Conservation (phyloP, 768 basidiomycete genomes). For the Russula sp. region DNA sequence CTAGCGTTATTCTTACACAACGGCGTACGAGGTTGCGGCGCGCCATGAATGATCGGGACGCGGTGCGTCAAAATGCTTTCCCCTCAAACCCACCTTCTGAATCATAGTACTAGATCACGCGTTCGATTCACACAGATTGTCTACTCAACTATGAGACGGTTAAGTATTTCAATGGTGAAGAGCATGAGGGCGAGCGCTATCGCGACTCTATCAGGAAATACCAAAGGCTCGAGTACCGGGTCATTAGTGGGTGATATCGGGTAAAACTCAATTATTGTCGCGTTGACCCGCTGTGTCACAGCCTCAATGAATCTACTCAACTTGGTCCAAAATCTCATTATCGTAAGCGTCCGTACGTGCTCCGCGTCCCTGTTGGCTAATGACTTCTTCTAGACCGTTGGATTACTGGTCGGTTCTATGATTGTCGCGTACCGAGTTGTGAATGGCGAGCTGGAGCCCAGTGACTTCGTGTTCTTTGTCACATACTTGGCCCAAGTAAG, state of each 20-base stretch:
- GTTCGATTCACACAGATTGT: slow-evolving; percentile 80
- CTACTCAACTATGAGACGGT: slow-evolving; percentile 80
- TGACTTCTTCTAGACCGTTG: slow-evolving; percentile 47
- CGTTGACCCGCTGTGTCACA: slow-evolving; percentile 26
- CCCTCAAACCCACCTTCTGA: slow-evolving; percentile 1
- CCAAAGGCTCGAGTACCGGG: slow-evolving; percentile 66
- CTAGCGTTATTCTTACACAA: slow-evolving; percentile 42
- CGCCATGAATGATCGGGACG: slow-evolving; percentile 65
- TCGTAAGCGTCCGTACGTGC: slow-evolving; percentile 39
- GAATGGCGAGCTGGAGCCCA: slow-evolving; percentile 43
- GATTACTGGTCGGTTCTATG: slow-evolving; percentile 75
- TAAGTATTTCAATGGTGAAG: slow-evolving; percentile 86
- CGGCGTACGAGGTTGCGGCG: slow-evolving; percentile 73
- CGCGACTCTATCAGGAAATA: slow-evolving; percentile 64
- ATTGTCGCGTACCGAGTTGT: slow-evolving; percentile 71
- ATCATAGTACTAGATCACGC: slow-evolving; percentile 45
- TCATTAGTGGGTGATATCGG: slow-evolving; percentile 48
- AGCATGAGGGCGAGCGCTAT: slow-evolving; percentile 70
- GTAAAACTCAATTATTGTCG: neutral
- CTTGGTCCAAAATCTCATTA: slow-evolving; percentile 75
- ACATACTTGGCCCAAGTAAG: slow-evolving; percentile 73
- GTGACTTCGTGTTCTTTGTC: slow-evolving; percentile 74
- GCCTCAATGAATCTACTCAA: slow-evolving; percentile 71
- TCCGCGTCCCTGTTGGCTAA: neutral
- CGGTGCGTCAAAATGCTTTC: slow-evolving; percentile 38